Percentiles rank a stretch among this genome's conserved stretches.
Conservation (phyloP, 352 stramenopile species). For the Hyaloperonospora arabidopsidis region DNA sequence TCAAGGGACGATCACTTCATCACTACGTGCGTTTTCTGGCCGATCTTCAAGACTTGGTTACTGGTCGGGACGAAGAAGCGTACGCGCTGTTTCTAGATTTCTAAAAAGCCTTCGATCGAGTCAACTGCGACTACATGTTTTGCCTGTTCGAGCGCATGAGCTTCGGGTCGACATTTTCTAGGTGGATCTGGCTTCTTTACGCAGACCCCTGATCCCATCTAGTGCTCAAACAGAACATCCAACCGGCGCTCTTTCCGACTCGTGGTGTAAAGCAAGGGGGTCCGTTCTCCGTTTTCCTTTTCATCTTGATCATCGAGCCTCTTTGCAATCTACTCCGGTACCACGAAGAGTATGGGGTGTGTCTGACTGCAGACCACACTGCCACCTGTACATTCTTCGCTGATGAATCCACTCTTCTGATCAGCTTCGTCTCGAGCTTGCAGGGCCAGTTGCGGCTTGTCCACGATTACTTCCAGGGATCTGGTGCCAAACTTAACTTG, state of each 20-base stretch:
- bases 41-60: conserved; percentile 1
- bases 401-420: conserved; percentile 2
- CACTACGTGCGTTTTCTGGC: not conserved
- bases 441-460: not conserved
- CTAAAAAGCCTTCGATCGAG: conserved; percentile 3
- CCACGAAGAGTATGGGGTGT: not conserved
- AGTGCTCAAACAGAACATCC: not conserved
- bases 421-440: not conserved
- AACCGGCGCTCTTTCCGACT: not conserved
- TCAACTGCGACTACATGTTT: not conserved
- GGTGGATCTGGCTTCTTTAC: conserved; percentile 1
- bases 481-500: not conserved
- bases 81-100: conserved; percentile 4
- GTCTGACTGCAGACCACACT: not conserved
- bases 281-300: not conserved
- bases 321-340: not conserved
- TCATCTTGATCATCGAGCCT: not conserved
- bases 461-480: not conserved
- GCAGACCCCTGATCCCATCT: not conserved
- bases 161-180: no score
- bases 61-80: not conserved
- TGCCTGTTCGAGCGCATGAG: no score
- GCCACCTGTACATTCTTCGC: conserved; percentile 2
- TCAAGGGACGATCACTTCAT: not conserved
- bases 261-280: conserved; percentile 1